Percentiles rank a stretch among this genome's conserved stretches.
These are phyloP conservation scores for Saccharomycopsis fermentans DNA, from an alignment of 805 yeast genomes.

Conservation along the genomic window DNA sequence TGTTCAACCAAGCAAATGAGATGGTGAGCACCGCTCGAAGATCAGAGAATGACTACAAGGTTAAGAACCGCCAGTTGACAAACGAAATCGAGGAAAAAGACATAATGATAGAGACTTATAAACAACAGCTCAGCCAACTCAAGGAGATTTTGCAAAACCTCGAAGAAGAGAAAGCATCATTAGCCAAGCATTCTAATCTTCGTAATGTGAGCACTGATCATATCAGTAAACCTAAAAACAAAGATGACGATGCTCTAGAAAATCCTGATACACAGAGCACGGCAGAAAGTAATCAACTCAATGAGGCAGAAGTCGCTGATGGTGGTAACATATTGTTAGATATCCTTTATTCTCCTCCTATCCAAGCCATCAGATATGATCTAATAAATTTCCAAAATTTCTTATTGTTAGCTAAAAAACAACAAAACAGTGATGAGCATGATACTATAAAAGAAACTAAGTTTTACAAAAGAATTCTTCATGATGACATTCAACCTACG, in stretches of 20 bases:
- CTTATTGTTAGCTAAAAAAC: slow-evolving; percentile 26
- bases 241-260: not conserved
- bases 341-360: slow-evolving; percentile 31
- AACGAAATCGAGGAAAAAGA: slow-evolving; percentile 61
- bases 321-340: not conserved
- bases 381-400: slow-evolving; percentile 30
- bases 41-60: slow-evolving; percentile 49
- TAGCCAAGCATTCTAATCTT: slow-evolving; percentile 20
- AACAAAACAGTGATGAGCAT: slow-evolving; percentile 6
- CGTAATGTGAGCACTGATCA: slow-evolving; percentile 17
- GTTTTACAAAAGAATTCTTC: slow-evolving; percentile 53
- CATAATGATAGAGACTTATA: slow-evolving; percentile 49
- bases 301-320: not conserved
- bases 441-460: slow-evolving; percentile 31
- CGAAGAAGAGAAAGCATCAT: slow-evolving; percentile 21
- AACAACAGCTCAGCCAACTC: slow-evolving; percentile 56
- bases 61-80: slow-evolving; percentile 45
- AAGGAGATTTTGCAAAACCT: slow-evolving; percentile 45
- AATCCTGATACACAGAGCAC: slow-evolving; percentile 30
- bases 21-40: slow-evolving; percentile 76
- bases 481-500: slow-evolving; percentile 75
- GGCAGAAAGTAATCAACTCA: not conserved
- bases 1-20: slow-evolving; percentile 75
- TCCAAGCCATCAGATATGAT: slow-evolving; percentile 34
- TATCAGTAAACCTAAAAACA: not conserved